Conservation (phyloP, 192 early-diverging fungal species). For the Mortierella claussenii region DNA sequence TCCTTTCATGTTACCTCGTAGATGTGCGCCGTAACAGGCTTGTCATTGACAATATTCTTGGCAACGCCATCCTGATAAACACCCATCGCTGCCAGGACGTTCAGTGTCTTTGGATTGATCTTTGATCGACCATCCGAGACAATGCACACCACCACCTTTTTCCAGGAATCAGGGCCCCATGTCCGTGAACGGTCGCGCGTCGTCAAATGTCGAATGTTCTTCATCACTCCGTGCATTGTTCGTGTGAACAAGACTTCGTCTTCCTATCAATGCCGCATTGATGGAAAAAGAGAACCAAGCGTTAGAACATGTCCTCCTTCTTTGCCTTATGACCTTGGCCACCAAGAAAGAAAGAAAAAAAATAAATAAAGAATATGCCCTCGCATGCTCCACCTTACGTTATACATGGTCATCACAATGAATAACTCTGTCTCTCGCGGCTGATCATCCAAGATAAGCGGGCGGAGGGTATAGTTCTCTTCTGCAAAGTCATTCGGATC, state of each 20-base stretch:
- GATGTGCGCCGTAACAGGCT: conserved; percentile 81
- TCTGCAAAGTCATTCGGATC: conserved; percentile 72
- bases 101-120: conserved; percentile 77
- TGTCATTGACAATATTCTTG: conserved; percentile 73
- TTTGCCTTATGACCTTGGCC: too few species aligned
- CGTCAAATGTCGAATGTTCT: conserved; percentile 93
- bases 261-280: too few species aligned
- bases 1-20: too few species aligned
- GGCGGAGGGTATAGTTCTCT: conserved; percentile 68
- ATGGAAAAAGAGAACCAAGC: too few species aligned
- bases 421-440: conserved; percentile 69
- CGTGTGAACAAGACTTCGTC: conserved; percentile 88
- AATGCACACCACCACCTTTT: conserved; percentile 91
- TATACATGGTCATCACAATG: conserved; percentile 71
- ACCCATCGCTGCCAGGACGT: conserved; percentile 86
- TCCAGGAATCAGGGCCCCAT: conserved; percentile 89
- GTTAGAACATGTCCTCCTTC: too few species aligned
- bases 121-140: conserved; percentile 91
- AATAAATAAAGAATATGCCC: neutral
- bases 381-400: conserved; percentile 53
- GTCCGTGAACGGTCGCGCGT: conserved; percentile 74
- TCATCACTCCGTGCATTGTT: conserved; percentile 86
- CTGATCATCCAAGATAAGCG: conserved; percentile 49
- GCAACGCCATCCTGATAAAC: conserved; percentile 78
- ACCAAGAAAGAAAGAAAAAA: neutral